phyloP scores from a whole-genome alignment of 495 filamentous ascomycete species.

The Hyaloscypha finlandica region DNA sequence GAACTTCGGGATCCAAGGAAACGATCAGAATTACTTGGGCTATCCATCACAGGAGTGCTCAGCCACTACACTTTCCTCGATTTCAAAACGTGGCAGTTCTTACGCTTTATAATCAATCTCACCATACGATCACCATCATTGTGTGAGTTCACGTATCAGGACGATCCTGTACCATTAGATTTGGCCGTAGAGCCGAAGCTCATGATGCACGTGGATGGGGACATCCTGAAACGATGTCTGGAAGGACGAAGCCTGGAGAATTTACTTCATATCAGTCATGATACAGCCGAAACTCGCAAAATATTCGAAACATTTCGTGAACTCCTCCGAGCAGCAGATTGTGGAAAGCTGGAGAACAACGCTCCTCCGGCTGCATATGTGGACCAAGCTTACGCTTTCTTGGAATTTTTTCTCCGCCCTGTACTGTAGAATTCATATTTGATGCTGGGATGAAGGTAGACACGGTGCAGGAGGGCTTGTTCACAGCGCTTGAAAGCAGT shows the following conservation, averaged over 20 bases:
- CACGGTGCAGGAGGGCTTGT: background rate
- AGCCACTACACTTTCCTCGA: conserved; percentile 60
- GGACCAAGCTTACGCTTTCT: conserved; percentile 44
- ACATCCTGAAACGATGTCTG: conserved; percentile 58
- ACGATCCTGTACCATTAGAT: conserved; percentile 22
- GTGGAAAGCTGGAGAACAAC: conserved; percentile 19
- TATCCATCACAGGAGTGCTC: conserved; percentile 65
- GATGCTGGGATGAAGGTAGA: background rate
- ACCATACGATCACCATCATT: conserved; percentile 35
- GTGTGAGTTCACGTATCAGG: conserved; percentile 28
- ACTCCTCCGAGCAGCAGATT: conserved; percentile 20
- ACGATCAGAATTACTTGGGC: conserved; percentile 55
- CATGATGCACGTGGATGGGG: conserved; percentile 68
- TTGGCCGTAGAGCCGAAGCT: conserved; percentile 35
- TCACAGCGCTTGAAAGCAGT: background rate
- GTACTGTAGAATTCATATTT: conserved; percentile 34
- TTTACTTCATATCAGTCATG: conserved; percentile 38
- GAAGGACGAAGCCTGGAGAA: conserved; percentile 47
- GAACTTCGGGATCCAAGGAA: conserved; percentile 26
- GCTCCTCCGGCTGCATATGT: conserved; percentile 29
- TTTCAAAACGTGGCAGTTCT: conserved; percentile 57
- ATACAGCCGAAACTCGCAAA: conserved; percentile 34
- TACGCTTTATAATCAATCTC: conserved; percentile 64
- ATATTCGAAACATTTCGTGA: conserved; percentile 39
- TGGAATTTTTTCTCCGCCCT: conserved; percentile 48